phyloP scores from a whole-genome alignment of 2,329 filamentous ascomycete genomes.

The Pseudogymnoascus sp. region DNA sequence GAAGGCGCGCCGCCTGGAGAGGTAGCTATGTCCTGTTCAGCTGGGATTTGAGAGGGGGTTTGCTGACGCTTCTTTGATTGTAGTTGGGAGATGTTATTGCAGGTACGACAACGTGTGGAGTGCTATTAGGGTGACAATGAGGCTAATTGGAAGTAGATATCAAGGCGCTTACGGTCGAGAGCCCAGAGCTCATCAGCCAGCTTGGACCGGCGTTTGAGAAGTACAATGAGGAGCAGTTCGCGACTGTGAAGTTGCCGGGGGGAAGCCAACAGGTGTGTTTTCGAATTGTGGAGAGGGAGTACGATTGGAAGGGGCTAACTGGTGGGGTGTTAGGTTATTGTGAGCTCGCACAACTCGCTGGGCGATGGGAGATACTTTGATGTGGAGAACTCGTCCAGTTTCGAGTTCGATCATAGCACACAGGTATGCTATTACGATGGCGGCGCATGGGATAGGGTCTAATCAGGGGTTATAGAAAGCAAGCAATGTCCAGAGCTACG shows the following conservation, averaged over 20 bases:
- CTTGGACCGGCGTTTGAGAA: slow-evolving; percentile 79
- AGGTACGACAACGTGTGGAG: slow-evolving; percentile 9
- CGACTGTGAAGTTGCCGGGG: slow-evolving; percentile 80
- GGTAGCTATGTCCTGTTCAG: slow-evolving; percentile 44
- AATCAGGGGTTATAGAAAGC: slow-evolving; percentile 53
- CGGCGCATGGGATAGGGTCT: background rate
- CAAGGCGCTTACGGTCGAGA: slow-evolving; percentile 69
- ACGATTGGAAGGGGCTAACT: slow-evolving; percentile 3
- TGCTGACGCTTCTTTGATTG: background rate
- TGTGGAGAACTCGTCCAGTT: slow-evolving; percentile 77
- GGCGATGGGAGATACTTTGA: slow-evolving; percentile 83
- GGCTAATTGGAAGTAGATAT: slow-evolving; percentile 54
- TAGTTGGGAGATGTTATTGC: slow-evolving; percentile 23
- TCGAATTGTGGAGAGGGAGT: background rate
- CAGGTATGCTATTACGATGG: slow-evolving; percentile 43
- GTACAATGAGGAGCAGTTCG: slow-evolving; percentile 94
- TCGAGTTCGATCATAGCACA: slow-evolving; percentile 75
- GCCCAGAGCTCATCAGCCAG: slow-evolving; percentile 57
- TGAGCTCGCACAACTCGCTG: slow-evolving; percentile 79
- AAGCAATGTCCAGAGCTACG: slow-evolving; percentile 70
- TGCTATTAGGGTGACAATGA: background rate
- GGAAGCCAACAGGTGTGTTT: slow-evolving; percentile 62
- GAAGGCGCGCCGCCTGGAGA: slow-evolving; percentile 93
- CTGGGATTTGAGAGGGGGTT: background rate
- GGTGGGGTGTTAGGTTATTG: slow-evolving; percentile 47